Evolutionary conservation across 1,284 basidiomycete genomes (phyloP).

Genomic region (Tilletia horrida): DNA sequence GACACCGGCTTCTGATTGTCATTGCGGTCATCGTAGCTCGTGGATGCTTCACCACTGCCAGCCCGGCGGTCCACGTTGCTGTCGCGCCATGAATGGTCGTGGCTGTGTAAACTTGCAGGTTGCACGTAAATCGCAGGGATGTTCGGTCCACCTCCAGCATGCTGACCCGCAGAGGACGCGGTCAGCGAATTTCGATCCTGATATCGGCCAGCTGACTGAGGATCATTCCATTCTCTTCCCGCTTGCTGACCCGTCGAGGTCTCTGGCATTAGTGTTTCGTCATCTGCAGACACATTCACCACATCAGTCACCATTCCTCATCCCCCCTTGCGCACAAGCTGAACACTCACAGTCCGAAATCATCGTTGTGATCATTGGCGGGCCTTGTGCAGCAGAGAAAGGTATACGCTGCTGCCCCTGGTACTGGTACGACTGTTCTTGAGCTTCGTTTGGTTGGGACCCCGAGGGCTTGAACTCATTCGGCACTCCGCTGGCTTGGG

Average conservation of each 20-base stretch:
- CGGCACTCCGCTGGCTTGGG: constrained; percentile 17
- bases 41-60: background rate
- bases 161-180: background rate
- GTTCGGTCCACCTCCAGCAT: background rate
- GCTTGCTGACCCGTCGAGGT: too few relatives aligned
- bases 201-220: background rate
- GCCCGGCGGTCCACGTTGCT: background rate
- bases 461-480: too few relatives aligned
- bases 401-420: constrained; percentile 18
- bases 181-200: constrained; percentile 1
- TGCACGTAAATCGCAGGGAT: constrained; percentile 12
- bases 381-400: too few relatives aligned
- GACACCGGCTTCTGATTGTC: constrained; percentile 21
- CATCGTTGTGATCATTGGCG: too few relatives aligned
- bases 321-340: too few relatives aligned
- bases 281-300: too few relatives aligned
- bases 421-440: background rate
- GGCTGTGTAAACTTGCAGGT: constrained; percentile 1
- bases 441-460: background rate
- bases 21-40: constrained; percentile 20
- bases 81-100: constrained; percentile 8
- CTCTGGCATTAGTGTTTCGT: too few relatives aligned
- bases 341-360: too few relatives aligned
- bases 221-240: background rate
- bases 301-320: too few relatives aligned